Conservation (phyloP, 1,139 yeast species). For the Hansenula anomala region DNA sequence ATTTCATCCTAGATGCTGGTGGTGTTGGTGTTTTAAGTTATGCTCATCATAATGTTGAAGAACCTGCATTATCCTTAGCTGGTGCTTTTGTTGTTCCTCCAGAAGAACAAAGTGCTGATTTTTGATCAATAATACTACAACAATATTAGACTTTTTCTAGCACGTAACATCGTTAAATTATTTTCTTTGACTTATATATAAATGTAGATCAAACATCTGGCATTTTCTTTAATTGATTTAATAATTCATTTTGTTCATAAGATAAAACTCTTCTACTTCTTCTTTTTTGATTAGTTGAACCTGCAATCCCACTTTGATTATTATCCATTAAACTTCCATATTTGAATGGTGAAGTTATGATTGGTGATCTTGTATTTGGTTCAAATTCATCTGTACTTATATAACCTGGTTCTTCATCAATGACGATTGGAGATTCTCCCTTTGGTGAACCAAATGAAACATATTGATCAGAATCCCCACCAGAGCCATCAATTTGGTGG, state of each 20-base stretch:
- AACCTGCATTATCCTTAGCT: slow-evolving; percentile 79
- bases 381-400: neutral
- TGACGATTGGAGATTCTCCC: slow-evolving; percentile 13
- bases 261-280: slow-evolving; percentile 33
- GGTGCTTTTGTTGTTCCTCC: slow-evolving; percentile 77
- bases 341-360: slow-evolving; percentile 7
- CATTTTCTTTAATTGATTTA: slow-evolving; percentile 33
- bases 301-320: slow-evolving; percentile 1
- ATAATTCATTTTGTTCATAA: slow-evolving; percentile 43
- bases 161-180: neutral
- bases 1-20: slow-evolving; percentile 86
- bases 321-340: slow-evolving; percentile 13
- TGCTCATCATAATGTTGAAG: slow-evolving; percentile 77
- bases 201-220: slow-evolving; percentile 8
- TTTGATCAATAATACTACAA: slow-evolving; percentile 3
- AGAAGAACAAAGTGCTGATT: slow-evolving; percentile 36
- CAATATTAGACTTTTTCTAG: too few relatives aligned
- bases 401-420: slow-evolving; percentile 2
- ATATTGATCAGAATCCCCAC: slow-evolving; percentile 28
- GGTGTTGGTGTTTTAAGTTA: slow-evolving; percentile 91
- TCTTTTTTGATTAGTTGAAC: slow-evolving; percentile 3
- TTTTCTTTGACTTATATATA: neutral
- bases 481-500: slow-evolving; percentile 10
- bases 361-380: slow-evolving; percentile 4
- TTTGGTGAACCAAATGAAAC: slow-evolving; percentile 33